Conservation (phyloP, 148 eudicot genomes). For the Rhododendron vialii region DNA sequence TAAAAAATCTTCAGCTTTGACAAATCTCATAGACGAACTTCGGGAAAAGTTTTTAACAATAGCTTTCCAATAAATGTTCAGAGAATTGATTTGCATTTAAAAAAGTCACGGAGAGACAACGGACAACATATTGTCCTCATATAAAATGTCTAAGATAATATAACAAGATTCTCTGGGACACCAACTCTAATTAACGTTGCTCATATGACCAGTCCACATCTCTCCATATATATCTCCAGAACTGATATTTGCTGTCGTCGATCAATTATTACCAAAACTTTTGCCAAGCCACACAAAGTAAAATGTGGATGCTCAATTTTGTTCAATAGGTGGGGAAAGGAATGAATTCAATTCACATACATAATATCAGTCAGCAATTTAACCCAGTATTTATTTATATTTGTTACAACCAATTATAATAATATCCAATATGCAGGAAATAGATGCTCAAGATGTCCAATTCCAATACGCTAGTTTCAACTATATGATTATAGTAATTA, state of each 20-base stretch:
- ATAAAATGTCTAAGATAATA: not conserved
- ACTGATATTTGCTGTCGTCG: not conserved
- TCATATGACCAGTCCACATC: not conserved
- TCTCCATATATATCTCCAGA: not conserved
- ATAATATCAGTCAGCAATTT: not conserved
- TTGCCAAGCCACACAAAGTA: not conserved
- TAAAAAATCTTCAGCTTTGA: not conserved
- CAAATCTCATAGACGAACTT: not conserved
- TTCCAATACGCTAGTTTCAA: not conserved
- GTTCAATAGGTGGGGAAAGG: not conserved
- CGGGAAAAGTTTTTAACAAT: not conserved
- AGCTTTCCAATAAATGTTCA: not conserved
- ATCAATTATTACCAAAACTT: not conserved
- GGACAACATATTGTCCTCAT: not conserved
- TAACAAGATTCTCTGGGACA: not conserved
- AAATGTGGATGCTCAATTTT: not conserved
- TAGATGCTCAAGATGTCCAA: not conserved
- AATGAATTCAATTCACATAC: not conserved
- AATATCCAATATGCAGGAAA: not conserved
- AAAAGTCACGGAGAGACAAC: not conserved
- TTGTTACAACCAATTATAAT: not conserved
- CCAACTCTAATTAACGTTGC: not conserved
- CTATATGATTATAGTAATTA: not conserved
- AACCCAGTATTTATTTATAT: not conserved
- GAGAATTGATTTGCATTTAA: not conserved